phyloP scores from a whole-genome alignment of 208 protist species.

The Trypanosomatidae sp. region DNA sequence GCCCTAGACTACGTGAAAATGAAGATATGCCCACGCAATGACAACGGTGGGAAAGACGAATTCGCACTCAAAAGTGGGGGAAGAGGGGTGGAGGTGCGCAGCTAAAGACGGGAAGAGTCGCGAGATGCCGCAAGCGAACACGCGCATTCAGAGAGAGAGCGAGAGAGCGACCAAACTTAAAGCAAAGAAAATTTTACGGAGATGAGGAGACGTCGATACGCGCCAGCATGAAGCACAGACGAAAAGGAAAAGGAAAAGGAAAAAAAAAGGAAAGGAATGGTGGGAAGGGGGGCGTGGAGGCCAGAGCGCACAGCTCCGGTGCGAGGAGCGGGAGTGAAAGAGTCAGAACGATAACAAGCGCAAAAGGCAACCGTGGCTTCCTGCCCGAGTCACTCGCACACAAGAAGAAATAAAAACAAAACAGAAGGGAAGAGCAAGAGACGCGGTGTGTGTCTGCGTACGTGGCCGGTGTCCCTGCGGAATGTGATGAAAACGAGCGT shows the following conservation, averaged over 20 bases:
- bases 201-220: not conserved
- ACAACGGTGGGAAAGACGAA: not conserved
- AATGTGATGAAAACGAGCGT: no score
- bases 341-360: not conserved
- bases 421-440: not conserved
- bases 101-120: not conserved
- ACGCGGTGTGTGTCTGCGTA: not conserved
- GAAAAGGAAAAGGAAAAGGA: not conserved
- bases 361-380: not conserved
- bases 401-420: not conserved
- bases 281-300: not conserved
- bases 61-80: not conserved
- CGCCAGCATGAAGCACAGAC: not conserved
- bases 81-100: not conserved
- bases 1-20: not conserved
- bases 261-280: not conserved
- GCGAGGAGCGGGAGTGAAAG: not conserved
- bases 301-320: not conserved
- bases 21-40: not conserved
- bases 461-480: not conserved
- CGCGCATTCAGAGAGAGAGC: no score
- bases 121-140: not conserved
- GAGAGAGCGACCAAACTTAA: no score
- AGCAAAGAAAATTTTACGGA: no score
- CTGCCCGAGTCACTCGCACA: not conserved